Base-by-base conservation (phyloP, 164 flowering plant genomes). In the Vitis labrusca region DNA sequence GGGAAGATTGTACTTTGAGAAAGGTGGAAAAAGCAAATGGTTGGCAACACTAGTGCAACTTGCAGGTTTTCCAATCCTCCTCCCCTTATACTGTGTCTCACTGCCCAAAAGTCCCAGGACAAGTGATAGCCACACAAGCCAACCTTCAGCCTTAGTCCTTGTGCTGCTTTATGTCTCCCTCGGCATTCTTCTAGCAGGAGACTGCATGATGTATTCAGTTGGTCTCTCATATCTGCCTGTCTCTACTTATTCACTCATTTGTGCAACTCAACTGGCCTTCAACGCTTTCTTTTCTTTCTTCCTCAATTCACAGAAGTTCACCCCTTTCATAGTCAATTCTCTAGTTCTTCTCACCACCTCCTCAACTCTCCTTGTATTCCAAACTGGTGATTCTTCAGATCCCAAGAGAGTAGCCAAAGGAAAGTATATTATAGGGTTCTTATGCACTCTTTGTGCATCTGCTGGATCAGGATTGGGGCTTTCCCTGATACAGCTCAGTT, bases 11-110 rank as follows among this genome's bases (percentile, higher is more conserved):
- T 85, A 85, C 71, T 83, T 37, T n/a, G 68, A 76, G 52, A 71
- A 80, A 74, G 86, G 89, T 10, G 88, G 89, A 47, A 71, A 79
- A 1, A 78, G 83, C 77, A 78, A 61, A 60, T 79, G 84, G 81
- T 14, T 82, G 74, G 77, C 61, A 30, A 63, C 85, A 5, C 63
- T 79, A 2, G 58, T 76, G 1, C 74, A 72, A 56, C 8, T 58
- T 1, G 73, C 59, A 3, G 89, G 83, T 8, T 84, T 86, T 60
- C 85, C 85, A 9, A 66, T 84, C 52, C 80, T 86, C 48, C 62
- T 83, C 23, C 86, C 85, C 1, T 68, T 70, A 47, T 48, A 78
- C 17, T 73, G 2, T 51, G n/a, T 69, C 50, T 57, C 75, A 23
- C 12, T 32, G 3, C 7, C 65, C 50, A 63, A 44, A 63, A 54